Evolutionary conservation across 257 asterid genomes (phyloP).

Genomic region (Capsicum baccatum): DNA sequence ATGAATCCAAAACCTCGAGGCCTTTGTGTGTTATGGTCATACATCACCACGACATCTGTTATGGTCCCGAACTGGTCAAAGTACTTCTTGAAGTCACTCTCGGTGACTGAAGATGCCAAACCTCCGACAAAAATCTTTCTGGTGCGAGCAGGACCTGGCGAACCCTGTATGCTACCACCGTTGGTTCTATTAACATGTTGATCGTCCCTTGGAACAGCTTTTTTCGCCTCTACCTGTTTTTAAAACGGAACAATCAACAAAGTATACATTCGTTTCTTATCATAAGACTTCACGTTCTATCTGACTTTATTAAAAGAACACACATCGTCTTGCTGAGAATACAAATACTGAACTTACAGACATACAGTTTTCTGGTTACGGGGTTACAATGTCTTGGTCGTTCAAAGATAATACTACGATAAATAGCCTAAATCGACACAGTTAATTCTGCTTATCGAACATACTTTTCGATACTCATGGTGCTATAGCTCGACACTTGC

Average conservation of each 20-base stretch:
- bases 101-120: conserved; percentile 80
- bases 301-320: not conserved
- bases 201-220: conserved; percentile 91
- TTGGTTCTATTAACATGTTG: conserved; percentile 49
- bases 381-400: not conserved
- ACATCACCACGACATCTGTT: conserved; percentile 91
- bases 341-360: not conserved
- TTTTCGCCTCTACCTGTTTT: conserved; percentile 87
- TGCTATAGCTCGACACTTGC: not conserved
- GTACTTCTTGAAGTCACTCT: conserved; percentile 78
- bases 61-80: conserved; percentile 81
- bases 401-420: not conserved
- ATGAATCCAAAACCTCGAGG: conserved; percentile 96
- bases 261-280: not conserved
- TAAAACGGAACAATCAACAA: conserved; percentile 19
- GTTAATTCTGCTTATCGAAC: not conserved
- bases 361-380: not conserved
- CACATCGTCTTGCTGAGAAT: not conserved
- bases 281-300: not conserved
- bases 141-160: conserved; percentile 77
- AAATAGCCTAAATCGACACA: not conserved
- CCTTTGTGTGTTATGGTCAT: conserved; percentile 90
- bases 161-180: conserved; percentile 60
- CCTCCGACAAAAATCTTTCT: conserved; percentile 93
- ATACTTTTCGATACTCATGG: not conserved